Base-by-base conservation (phyloP, 495 filamentous ascomycete species). In the Aspergillus incahuasiensis region DNA sequence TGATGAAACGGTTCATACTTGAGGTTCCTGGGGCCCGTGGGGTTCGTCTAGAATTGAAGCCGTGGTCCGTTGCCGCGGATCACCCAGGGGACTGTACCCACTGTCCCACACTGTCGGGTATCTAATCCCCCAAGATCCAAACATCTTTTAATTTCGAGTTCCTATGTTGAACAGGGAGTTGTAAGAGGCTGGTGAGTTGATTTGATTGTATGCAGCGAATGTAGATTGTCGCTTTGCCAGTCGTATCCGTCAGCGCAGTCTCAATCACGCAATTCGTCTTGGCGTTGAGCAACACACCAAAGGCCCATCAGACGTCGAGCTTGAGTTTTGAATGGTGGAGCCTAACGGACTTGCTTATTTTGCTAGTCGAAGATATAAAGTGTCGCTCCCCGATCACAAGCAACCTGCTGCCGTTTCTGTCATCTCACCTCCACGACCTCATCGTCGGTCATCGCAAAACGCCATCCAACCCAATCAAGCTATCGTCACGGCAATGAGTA, bases 241-340 rank as follows among this genome's bases (percentile, higher is more conserved):
- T 28, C 25, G 40, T 35, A 11, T 35, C 32, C 13, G 32, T 35
- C 32, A 35, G 32, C 39, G 20, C 15, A 41, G 35, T 0, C 15
- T 43, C 39, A 25, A 56, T 56, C 54, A 56, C 54, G 54, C 54
- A 56, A 56, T 56, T 43, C n/a, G 13, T 24, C 54, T 56, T 56
- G 54, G 54, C 54, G 25, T 38, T 56, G 38, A 18, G 54, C 54
- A 28, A 56, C 44, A 16, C 2, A 1, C 15, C 46, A 38, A 11
- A 39, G 12, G 20, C 48, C 48, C 9, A 16, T 13, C 40, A 39
- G 21, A 8, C 19, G 11, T 21, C 13, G 15, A 32, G 28, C 15
- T 3, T 18, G 15, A 30, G 22, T 5, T 24, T 21, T 22, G 5
- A 22, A 2, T 15, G 6, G 32, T 9, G 8, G 32, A 35, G 9